These are phyloP conservation scores for Coprinopsis cinerea DNA, from an alignment of 768 basidiomycete species.

Conservation along the genomic window DNA sequence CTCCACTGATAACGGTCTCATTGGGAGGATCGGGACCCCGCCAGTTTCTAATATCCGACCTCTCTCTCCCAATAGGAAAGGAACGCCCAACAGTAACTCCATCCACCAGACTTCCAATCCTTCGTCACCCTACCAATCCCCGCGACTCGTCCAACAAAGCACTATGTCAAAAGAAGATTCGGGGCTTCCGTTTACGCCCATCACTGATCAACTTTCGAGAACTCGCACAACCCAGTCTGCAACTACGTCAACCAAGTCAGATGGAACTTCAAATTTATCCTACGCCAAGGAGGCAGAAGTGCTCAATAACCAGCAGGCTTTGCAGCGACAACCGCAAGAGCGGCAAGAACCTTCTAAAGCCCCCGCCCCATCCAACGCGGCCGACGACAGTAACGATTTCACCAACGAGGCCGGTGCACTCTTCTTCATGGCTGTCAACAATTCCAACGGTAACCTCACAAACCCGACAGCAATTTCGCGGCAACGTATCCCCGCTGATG, in stretches of 20 bases:
- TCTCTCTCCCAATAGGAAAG: conserved; percentile 18
- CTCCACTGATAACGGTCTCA: background rate
- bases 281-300: background rate
- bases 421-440: conserved; percentile 72
- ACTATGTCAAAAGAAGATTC: background rate
- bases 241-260: background rate
- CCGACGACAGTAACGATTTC: conserved; percentile 32
- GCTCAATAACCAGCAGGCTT: background rate
- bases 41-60: conserved; percentile 15
- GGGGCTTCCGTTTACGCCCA: background rate
- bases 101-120: background rate
- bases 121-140: background rate
- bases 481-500: conserved; percentile 7
- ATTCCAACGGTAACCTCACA: no score
- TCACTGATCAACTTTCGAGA: background rate
- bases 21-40: background rate
- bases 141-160: background rate
- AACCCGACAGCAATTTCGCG: conserved; percentile 19
- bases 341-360: background rate
- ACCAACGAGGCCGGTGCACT: conserved; percentile 54
- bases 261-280: conserved; percentile 1
- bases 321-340: background rate
- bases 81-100: background rate
- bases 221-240: background rate
- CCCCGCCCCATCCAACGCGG: conserved; percentile 1